Evolutionary conservation across 1,284 basidiomycete genomes (phyloP).

Genomic region (Cryptococcus sp.): DNA sequence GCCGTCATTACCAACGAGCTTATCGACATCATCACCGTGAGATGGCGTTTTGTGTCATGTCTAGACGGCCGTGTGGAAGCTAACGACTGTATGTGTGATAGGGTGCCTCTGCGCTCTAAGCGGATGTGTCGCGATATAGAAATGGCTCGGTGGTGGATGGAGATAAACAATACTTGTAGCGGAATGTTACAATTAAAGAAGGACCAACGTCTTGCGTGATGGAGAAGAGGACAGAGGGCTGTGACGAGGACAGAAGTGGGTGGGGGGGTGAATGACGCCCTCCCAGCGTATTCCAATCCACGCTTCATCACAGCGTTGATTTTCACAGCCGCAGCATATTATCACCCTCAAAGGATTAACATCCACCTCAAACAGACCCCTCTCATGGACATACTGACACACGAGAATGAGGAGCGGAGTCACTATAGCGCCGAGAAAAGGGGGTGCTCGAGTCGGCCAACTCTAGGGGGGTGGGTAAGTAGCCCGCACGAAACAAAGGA

Average conservation of each 20-base stretch:
- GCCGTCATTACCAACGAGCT: constrained; percentile 69
- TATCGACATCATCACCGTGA: constrained; percentile 47
- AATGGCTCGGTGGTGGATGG: neutral
- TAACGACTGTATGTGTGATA: neutral
- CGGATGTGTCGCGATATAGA: neutral
- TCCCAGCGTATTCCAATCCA: neutral
- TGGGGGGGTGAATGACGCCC: no score
- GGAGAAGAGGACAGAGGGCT: no score
- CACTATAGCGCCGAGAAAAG: no score
- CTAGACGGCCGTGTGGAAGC: neutral
- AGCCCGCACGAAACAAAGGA: neutral
- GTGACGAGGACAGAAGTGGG: no score
- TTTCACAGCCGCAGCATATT: no score
- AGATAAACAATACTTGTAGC: neutral
- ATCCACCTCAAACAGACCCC: no score
- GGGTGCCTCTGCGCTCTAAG: constrained; percentile 43
- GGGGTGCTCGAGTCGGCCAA: no score
- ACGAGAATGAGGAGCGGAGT: no score
- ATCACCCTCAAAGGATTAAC: no score
- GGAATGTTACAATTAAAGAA: neutral
- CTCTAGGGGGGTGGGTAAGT: no score
- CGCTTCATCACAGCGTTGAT: neutral
- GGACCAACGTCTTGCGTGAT: neutral
- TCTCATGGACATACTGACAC: no score
- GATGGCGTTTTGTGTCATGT: neutral